Conservation (phyloP, 768 basidiomycete genomes). For the Leccinum boreale region DNA sequence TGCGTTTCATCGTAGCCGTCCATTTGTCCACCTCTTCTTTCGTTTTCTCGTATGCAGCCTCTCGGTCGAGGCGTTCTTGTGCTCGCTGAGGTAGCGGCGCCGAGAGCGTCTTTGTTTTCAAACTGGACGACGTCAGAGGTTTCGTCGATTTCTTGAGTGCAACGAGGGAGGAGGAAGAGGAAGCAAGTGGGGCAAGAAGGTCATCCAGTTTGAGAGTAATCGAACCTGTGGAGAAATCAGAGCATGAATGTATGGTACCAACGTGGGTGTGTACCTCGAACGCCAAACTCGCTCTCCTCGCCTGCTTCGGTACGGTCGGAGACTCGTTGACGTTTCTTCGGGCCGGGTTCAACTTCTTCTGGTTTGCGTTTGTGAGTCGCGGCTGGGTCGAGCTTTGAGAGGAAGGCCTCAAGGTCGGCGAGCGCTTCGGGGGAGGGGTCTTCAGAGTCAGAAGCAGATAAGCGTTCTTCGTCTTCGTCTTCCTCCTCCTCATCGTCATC, state of each 20-base stretch:
- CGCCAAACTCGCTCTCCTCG: constrained; percentile 77
- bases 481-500: constrained; percentile 29
- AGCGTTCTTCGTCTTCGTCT: constrained; percentile 38
- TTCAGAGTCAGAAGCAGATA: constrained; percentile 47
- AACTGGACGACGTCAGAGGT: constrained; percentile 50
- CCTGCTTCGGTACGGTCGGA: constrained; percentile 77
- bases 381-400: constrained; percentile 59
- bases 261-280: constrained; percentile 39
- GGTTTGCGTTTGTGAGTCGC: constrained; percentile 56
- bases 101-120: constrained; percentile 59
- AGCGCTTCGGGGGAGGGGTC: constrained; percentile 55
- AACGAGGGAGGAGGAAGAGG: constrained; percentile 52
- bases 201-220: constrained; percentile 66
- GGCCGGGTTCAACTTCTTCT: constrained; percentile 25
- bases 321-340: constrained; percentile 55
- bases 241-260: not conserved
- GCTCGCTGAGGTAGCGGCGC: constrained; percentile 84
- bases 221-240: constrained; percentile 18
- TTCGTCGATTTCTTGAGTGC: constrained; percentile 72
- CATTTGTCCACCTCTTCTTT: constrained; percentile 92
- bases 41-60: constrained; percentile 93
- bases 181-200: constrained; percentile 68
- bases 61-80: constrained; percentile 87
- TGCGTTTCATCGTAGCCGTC: constrained; percentile 87
- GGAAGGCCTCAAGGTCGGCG: constrained; percentile 67